Conservation (phyloP, 2,329 filamentous ascomycete genomes). For the Myriosclerotinia scirpicola region DNA sequence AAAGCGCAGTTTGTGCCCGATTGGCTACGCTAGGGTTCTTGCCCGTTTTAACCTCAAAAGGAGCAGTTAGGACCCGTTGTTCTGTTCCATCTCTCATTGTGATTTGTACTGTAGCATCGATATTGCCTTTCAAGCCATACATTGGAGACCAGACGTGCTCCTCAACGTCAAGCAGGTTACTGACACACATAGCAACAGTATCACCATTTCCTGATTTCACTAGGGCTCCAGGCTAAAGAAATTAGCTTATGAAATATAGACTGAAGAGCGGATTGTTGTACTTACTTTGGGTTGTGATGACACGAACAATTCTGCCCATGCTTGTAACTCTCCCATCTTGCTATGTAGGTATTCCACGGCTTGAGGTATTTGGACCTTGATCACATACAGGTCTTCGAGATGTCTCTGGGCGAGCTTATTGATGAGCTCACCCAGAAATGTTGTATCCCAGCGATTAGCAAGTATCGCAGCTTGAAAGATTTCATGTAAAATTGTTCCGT, state of each 20-base stretch:
- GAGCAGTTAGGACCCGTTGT: conserved; percentile 73
- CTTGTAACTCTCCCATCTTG: conserved; percentile 77
- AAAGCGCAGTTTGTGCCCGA: conserved; percentile 89
- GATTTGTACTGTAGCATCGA: conserved; percentile 93
- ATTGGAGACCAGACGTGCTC: conserved; percentile 98
- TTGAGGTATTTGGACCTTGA: conserved; percentile 70
- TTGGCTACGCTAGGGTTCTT: conserved; percentile 80
- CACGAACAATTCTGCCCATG: conserved; percentile 84
- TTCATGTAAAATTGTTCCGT: conserved; percentile 91
- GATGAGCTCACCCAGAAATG: conserved; percentile 66
- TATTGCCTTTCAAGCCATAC: conserved; percentile 96
- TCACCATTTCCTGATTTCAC: conserved; percentile 78
- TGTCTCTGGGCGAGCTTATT: conserved; percentile 70
- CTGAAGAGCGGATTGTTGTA: not conserved
- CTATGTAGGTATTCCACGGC: conserved; percentile 78
- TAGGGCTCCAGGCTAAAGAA: conserved; percentile 61
- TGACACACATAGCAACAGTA: conserved; percentile 78
- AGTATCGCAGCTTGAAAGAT: conserved; percentile 90
- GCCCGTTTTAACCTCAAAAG: conserved; percentile 94
- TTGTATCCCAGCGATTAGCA: conserved; percentile 74
- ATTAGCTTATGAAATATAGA: conserved; percentile 25
- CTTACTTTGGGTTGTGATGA: conserved; percentile 65
- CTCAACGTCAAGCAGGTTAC: conserved; percentile 92
- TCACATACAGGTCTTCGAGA: conserved; percentile 85
- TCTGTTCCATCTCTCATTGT: conserved; percentile 71